Conservation (phyloP, 1,284 basidiomycete genomes). For the Puccinia coronata region DNA sequence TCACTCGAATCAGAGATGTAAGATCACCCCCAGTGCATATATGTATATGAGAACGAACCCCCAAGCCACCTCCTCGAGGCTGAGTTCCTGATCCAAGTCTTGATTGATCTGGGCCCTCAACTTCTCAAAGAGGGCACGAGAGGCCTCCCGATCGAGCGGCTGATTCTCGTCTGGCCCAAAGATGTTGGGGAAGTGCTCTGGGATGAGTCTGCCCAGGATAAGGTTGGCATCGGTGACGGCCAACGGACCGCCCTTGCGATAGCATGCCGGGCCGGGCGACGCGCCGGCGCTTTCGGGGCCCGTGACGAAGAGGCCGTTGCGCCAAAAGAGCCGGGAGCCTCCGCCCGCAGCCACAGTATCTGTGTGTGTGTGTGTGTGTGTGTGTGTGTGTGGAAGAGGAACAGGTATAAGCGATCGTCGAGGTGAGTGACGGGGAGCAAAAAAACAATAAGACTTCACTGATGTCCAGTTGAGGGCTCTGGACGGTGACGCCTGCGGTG, state of each 20-base stretch:
- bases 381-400: too few relatives aligned
- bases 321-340: constrained; percentile 76
- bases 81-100: constrained; percentile 61
- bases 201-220: constrained; percentile 76
- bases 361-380: too few relatives aligned
- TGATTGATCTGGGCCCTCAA: constrained; percentile 71
- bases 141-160: constrained; percentile 73
- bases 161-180: constrained; percentile 84
- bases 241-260: constrained; percentile 77
- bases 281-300: constrained; percentile 82
- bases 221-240: constrained; percentile 86
- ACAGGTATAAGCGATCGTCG: too few relatives aligned
- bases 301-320: constrained; percentile 77
- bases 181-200: constrained; percentile 69
- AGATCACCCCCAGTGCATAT: background rate
- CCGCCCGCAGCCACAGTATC: constrained; percentile 74
- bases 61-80: constrained; percentile 82
- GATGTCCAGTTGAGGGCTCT: constrained; percentile 70
- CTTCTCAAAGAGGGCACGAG: constrained; percentile 67
- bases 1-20: background rate
- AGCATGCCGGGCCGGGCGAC: constrained; percentile 77
- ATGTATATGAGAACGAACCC: constrained; percentile 60
- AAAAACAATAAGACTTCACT: constrained; percentile 36
- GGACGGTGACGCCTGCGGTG: constrained; percentile 84
- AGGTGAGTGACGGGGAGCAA: constrained; percentile 57